Base-by-base conservation (phyloP, 768 basidiomycete species). In the Suillus discolor region DNA sequence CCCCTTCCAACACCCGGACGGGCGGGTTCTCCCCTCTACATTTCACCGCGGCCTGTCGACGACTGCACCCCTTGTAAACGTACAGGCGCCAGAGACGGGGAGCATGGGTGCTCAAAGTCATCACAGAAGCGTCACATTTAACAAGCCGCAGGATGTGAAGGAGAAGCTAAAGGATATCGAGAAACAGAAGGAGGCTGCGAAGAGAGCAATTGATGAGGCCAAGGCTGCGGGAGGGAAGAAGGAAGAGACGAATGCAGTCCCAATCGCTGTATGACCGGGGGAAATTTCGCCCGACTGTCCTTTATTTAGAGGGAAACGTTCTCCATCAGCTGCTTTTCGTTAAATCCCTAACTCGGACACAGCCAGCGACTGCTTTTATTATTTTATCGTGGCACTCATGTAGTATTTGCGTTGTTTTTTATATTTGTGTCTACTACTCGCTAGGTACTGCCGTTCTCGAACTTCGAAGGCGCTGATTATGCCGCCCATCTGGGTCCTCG, bases 1-100 rank as follows among this genome's bases (percentile, higher is more conserved):
- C 76, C 78, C 88, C n/a, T 99, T 91, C 83, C 88, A 92, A 68
- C 97, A 99, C 74, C 97, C 97, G 0, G 88, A 92, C 64, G 91
- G 91, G 12, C 90, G 93, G 15, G 90, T 92, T 28, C 82, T 94
- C 9, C 93, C 93, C 4, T 82, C 87, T 4, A 80, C 88, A 15
- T 95, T 95, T 84, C 91, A 94, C 72, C 89, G 92, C 25, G 92
- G 93, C 0, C 76, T 94, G 34, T 83, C 87, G 18, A 80, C 84
- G 4, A 82, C 78, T 34, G 84, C 85, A 0, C 88, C 89, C 8
- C 69, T 91, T 68, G 87, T 90, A 47, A 90, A 73, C 62, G 85
- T 92, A 0, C 74, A 80, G 6, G 83, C 82, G 0, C 89, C 90
- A 8, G 89, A 87, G 75, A 79, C 89, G 2, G 91, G 90, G 23